Conservation (phyloP, 805 yeast genomes). For the Hanseniaspora pseudoguilliermondii region DNA sequence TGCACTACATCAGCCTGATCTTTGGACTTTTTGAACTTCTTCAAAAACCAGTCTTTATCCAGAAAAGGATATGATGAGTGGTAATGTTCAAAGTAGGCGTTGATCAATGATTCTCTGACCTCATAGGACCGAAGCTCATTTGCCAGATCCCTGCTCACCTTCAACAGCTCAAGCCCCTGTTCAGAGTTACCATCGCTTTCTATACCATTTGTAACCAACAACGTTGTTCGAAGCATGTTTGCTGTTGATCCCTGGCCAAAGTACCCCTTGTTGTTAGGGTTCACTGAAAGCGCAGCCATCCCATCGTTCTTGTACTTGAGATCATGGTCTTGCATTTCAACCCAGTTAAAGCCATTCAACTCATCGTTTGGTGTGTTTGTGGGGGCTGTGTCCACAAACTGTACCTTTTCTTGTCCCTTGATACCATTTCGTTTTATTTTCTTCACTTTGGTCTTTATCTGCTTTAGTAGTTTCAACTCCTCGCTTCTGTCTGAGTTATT, state of each 20-base stretch:
- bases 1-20: background rate
- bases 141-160: slow-evolving; percentile 5
- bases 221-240: slow-evolving; percentile 32
- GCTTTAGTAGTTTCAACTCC: slow-evolving; percentile 4
- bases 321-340: slow-evolving; percentile 36
- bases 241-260: slow-evolving; percentile 55
- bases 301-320: slow-evolving; percentile 34
- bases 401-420: slow-evolving; percentile 14
- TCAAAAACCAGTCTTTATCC: slow-evolving; percentile 39
- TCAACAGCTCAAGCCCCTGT: slow-evolving; percentile 15
- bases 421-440: slow-evolving; percentile 7
- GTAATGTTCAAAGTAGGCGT: slow-evolving; percentile 44
- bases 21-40: background rate
- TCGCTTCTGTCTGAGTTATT: slow-evolving; percentile 9
- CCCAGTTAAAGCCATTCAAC: slow-evolving; percentile 48
- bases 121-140: slow-evolving; percentile 14
- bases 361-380: slow-evolving; percentile 34
- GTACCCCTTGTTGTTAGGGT: slow-evolving; percentile 46
- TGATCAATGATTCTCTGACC: slow-evolving; percentile 29
- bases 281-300: slow-evolving; percentile 47
- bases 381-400: slow-evolving; percentile 21
- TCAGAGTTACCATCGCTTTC: slow-evolving; percentile 13
- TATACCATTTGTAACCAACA: slow-evolving; percentile 19
- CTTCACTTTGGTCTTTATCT: slow-evolving; percentile 11
- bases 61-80: slow-evolving; percentile 53